phyloP scores from a whole-genome alignment of 2,329 filamentous ascomycete species.

The Calonectria hawksworthii region DNA sequence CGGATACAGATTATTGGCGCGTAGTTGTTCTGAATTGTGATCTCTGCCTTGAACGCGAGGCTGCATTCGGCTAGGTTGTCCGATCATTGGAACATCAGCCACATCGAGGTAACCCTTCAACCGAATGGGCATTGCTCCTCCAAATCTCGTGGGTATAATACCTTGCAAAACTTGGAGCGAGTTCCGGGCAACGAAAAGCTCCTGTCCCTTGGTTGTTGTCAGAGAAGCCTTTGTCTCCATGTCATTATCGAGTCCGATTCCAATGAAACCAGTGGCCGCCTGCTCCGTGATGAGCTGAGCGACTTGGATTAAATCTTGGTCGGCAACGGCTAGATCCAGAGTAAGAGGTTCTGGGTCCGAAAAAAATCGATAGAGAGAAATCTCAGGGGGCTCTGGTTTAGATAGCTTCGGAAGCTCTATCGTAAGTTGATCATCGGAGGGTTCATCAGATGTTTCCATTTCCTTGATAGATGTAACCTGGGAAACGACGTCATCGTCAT shows the following conservation, averaged over 20 bases:
- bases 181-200: conserved; percentile 60
- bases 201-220: conserved; percentile 54
- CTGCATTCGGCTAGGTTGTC: conserved; percentile 66
- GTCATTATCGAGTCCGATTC: conserved; percentile 46
- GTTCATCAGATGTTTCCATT: conserved; percentile 60
- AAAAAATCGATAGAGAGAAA: conserved; percentile 69
- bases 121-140: conserved; percentile 53
- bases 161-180: conserved; percentile 64
- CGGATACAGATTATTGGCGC: conserved; percentile 68
- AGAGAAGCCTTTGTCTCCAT: conserved; percentile 38
- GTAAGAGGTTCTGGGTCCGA: conserved; percentile 69
- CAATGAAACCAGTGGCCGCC: conserved; percentile 67
- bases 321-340: conserved; percentile 61
- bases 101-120: conserved; percentile 68
- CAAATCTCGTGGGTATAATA: conserved; percentile 60
- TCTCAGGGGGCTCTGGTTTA: conserved; percentile 62
- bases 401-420: conserved; percentile 65
- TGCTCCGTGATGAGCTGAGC: conserved; percentile 82
- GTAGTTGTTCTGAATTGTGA: conserved; percentile 60
- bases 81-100: conserved; percentile 68
- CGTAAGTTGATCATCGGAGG: conserved; percentile 59
- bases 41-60: conserved; percentile 62
- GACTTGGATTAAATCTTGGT: conserved; percentile 75
- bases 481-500: conserved; percentile 70
- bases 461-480: conserved; percentile 67